phyloP scores from a whole-genome alignment of 1,139 yeast genomes.

The Zygotorulaspora mrakii region DNA sequence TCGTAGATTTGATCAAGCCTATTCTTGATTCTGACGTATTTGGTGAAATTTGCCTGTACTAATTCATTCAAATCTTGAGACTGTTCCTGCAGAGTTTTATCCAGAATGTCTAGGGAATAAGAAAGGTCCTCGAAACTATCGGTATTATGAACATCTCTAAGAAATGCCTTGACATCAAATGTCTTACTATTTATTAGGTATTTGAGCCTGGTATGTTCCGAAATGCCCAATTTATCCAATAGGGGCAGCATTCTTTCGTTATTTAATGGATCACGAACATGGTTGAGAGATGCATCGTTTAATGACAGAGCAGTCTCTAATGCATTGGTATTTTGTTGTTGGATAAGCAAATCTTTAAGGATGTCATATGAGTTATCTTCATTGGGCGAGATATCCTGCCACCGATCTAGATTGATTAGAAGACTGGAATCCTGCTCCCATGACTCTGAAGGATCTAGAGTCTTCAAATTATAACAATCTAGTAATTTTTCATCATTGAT shows the following conservation, averaged over 20 bases:
- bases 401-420: constrained; percentile 28
- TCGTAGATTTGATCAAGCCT: constrained; percentile 55
- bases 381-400: constrained; percentile 30
- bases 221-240: constrained; percentile 42
- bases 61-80: constrained; percentile 62
- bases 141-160: constrained; percentile 65
- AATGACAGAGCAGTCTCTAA: constrained; percentile 22
- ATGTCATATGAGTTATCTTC: constrained; percentile 40
- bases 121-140: constrained; percentile 64
- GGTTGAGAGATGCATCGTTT: constrained; percentile 26
- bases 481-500: constrained; percentile 37
- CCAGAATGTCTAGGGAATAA: constrained; percentile 54
- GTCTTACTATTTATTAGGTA: constrained; percentile 68
- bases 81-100: constrained; percentile 57
- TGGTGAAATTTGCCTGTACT: constrained; percentile 69
- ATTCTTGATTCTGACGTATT: constrained; percentile 73
- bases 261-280: constrained; percentile 51
- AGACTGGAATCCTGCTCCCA: constrained; percentile 40
- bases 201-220: constrained; percentile 44
- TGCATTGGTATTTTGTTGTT: constrained; percentile 26
- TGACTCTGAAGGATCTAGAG: constrained; percentile 39
- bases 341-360: constrained; percentile 31
- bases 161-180: constrained; percentile 67
- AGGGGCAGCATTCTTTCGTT: constrained; percentile 45
- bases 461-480: constrained; percentile 42